Evolutionary conservation across 805 yeast species (phyloP).

Genomic region (Ogataea ganodermae): DNA sequence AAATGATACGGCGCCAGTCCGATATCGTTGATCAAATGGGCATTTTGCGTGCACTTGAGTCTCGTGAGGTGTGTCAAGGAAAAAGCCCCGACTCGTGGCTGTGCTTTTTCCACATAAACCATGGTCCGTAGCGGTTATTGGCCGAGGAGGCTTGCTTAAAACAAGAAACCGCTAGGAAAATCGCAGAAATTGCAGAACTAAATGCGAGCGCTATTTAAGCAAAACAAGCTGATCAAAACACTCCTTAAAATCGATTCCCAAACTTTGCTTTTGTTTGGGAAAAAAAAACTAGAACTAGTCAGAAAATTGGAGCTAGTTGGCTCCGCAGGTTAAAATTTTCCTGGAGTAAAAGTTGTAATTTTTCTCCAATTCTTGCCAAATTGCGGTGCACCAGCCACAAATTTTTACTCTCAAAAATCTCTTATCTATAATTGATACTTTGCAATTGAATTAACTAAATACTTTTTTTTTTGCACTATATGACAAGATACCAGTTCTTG

Average conservation of each 20-base stretch:
- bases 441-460: slow-evolving; percentile 1
- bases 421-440: background rate
- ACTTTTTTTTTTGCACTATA: slow-evolving; percentile 3
- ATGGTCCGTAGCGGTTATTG: background rate
- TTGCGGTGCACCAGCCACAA: background rate
- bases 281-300: too few species aligned
- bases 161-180: too few species aligned
- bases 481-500: slow-evolving; percentile 10
- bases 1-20: slow-evolving; percentile 45
- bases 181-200: background rate
- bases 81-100: slow-evolving; percentile 26
- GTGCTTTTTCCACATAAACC: slow-evolving; percentile 24
- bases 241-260: too few species aligned
- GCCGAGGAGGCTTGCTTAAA: background rate
- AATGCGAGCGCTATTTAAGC: too few species aligned
- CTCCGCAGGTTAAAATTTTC: background rate
- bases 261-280: too few species aligned
- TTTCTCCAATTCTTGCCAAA: too few species aligned
- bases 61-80: slow-evolving; percentile 31
- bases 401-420: background rate
- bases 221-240: too few species aligned
- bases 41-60: slow-evolving; percentile 33
- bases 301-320: too few species aligned
- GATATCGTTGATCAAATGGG: slow-evolving; percentile 35
- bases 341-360: background rate